Base-by-base conservation (phyloP, 2,329 filamentous ascomycete genomes). In the Hypomyces perniciosus region DNA sequence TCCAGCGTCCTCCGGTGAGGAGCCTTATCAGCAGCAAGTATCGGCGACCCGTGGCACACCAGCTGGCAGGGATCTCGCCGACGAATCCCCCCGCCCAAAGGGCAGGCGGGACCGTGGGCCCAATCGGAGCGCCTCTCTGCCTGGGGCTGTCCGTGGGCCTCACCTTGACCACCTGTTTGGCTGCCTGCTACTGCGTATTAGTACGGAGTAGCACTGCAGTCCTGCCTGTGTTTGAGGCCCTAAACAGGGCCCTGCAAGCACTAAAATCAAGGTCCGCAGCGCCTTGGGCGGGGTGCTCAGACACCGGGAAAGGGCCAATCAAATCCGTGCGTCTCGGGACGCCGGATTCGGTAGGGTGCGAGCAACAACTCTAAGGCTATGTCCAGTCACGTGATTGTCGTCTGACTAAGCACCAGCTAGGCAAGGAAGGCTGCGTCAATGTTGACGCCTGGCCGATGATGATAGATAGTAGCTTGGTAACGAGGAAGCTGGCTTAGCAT, bases 21-120 rank as follows among this genome's bases (percentile, higher is more conserved):
- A 43, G 44, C 43, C 53, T 57, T 61, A 63, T 58, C 60, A 56
- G 39, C 39, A 42, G 37, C 51, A 56, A 43, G 56, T 58, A 60
- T 57, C 56, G 47, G 53, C 8, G 52, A 51, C 53, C 46, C 53
- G 12, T 40, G 31, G 42, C 52, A 46, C 53, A 44, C 37, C 45
- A 41, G 26, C 20, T 13, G 9, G 6, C 42, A 41, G 42, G 42
- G 48, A 27, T 13, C 35, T 20, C 27, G 20, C 26, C 34, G 46
- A 38, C 33, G 31, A 38, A 37, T 35, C 45, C 50, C 37, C 50
- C 50, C 50, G 13, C 13, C 28, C 40, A 12, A 26, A 26, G 9
- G 9, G 34, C 34, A 37, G 4, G 34, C 34, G 20, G 26, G 33
- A 43, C 44, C 43, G 48, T 13, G 48, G 12, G 35, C 9, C 51